Percentiles rank a stretch among this genome's conserved stretches.
phyloP scores from a whole-genome alignment of 1,284 basidiomycete genomes.

The Puccinia horiana region DNA sequence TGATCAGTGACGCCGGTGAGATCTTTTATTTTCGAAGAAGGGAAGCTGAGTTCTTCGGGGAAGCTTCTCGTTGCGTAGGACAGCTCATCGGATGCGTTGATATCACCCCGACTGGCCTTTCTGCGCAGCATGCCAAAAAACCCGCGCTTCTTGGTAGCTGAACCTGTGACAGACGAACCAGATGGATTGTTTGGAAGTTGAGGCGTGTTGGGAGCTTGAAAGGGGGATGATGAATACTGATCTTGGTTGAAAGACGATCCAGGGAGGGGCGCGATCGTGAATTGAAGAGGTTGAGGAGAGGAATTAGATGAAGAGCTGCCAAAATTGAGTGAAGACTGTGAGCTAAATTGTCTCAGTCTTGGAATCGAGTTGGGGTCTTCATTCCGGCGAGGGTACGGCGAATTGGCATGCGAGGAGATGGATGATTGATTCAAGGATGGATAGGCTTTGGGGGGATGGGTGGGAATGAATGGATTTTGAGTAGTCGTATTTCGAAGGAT shows the following conservation, averaged over 20 bases:
- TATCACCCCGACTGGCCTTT: constrained; percentile 38
- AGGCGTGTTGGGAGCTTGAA: constrained; percentile 17
- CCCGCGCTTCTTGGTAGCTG: constrained; percentile 26
- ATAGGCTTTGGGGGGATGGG: constrained; percentile 3
- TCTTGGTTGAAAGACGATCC: background rate
- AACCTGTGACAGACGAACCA: background rate
- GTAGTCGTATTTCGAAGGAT: constrained; percentile 21
- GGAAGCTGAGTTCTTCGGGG: constrained; percentile 33
- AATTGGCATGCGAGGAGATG: background rate
- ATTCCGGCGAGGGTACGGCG: background rate
- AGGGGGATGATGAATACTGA: constrained; percentile 22
- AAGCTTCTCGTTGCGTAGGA: constrained; percentile 16
- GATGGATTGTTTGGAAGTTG: background rate
- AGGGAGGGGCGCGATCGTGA: constrained; percentile 10
- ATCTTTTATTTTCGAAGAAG: constrained; percentile 45
- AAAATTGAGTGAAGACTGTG: constrained; percentile 34
- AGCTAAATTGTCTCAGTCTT: constrained; percentile 32
- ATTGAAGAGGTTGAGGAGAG: constrained; percentile 22
- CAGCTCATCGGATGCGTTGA: constrained; percentile 20
- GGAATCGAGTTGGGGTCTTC: constrained; percentile 4
- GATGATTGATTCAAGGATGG: constrained; percentile 14
- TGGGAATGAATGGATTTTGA: constrained; percentile 9
- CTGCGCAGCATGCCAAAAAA: constrained; percentile 48
- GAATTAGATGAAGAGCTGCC: background rate
- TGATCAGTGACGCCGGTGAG: constrained; percentile 33